These are phyloP conservation scores for Oryza glumipatula DNA, from an alignment of 176 grass and related monocot genomes.

Conservation along the genomic window DNA sequence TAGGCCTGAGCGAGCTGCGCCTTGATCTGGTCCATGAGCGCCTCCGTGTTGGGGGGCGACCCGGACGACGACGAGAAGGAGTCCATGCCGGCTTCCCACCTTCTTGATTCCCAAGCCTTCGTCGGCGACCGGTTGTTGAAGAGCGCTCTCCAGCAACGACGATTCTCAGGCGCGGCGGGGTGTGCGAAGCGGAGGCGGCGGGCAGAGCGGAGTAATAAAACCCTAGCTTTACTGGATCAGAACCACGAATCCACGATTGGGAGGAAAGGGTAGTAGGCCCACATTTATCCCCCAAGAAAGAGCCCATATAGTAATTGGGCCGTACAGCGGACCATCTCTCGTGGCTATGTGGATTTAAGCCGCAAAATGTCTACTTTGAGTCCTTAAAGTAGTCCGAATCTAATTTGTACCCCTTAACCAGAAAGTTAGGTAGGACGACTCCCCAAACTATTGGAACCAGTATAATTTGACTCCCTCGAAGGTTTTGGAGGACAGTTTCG, in stretches of 20 bases:
- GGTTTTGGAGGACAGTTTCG: no score
- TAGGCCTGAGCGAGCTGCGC: conserved; percentile 81
- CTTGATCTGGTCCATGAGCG: conserved; percentile 89
- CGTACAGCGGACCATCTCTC: neutral
- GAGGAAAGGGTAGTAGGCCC: neutral
- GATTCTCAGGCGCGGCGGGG: conserved; percentile 4
- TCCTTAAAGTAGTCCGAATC: no score
- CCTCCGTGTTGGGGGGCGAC: conserved; percentile 51
- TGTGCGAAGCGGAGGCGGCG: conserved; percentile 25
- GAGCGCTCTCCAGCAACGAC: neutral
- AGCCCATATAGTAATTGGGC: neutral
- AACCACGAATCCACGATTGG: neutral
- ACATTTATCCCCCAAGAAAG: neutral
- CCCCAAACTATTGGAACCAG: no score
- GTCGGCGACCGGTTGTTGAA: neutral
- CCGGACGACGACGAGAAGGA: conserved; percentile 77
- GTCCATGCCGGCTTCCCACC: conserved; percentile 54
- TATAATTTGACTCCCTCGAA: no score
- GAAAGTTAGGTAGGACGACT: no score
- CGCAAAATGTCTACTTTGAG: no score
- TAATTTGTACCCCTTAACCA: no score
- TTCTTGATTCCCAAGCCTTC: conserved; percentile 39
- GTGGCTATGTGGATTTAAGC: neutral
- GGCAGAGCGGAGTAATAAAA: neutral
- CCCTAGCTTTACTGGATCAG: conserved; percentile 17